Base-by-base conservation (phyloP, 2,329 filamentous ascomycete species). In the Clonostachys rhizophaga region DNA sequence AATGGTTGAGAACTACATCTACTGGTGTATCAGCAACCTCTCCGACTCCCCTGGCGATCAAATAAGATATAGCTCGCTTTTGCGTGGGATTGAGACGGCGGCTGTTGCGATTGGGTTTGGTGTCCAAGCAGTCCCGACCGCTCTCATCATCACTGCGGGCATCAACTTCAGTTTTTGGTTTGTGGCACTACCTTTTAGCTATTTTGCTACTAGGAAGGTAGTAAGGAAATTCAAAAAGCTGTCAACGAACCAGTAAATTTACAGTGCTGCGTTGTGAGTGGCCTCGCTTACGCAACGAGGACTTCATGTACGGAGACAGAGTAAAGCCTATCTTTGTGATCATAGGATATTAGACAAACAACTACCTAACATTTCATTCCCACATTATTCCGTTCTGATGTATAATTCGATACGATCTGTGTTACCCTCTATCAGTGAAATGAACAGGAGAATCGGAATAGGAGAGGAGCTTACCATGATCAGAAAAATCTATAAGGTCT, bases 21-120 rank as follows among this genome's bases (percentile, higher is more conserved):
- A 73, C 53, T 73, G 69, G 70, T 72, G 67, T 44, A 73, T 73
- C 47, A 58, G 68, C 4, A 72, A 71, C 47, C 52, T 73, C 5
- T 69, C 69, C 0, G 67, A 72, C 47, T 71, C 67, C 2, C 67
- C 66, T 1, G 67, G 65, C 1, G 68, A 71, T 43, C 67, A 71
- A 52, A 70, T 72, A 47, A 57, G 70, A 42, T 73, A 71, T 50
- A 71, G 66, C 46, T 69, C 68, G n/a, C 53, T 73, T 37, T 56
- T 72, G 34, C 55, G 68, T 33, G 68, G 66, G 1, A 66, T 70
- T 40, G 67, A 72, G 53, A 71, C 68, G 3, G 68, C 67, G 0
- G 66, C 59, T 2, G 66, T 70, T 9, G 65, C 66, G 6, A 55
- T 73, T 2, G 65, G 67, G 4, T 72, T 72, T 53, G 70, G 68